Conservation (phyloP, 148 eudicot genomes). For the Fagopyrum homotropicum region DNA sequence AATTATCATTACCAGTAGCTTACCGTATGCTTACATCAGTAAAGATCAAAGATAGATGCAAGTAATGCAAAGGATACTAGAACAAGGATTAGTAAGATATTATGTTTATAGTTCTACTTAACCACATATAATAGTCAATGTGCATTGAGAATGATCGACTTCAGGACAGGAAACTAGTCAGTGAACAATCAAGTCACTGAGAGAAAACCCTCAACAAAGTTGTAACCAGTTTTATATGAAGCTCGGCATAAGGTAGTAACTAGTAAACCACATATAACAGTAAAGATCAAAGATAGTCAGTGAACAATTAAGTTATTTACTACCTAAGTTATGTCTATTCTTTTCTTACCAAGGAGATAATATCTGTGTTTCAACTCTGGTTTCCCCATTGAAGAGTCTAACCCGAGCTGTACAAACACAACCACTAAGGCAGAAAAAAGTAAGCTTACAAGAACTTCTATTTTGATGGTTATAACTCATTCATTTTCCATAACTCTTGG, state of each 20-base stretch:
- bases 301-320: neutral
- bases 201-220: neutral
- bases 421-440: neutral
- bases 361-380: slow-evolving; percentile 17
- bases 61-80: neutral
- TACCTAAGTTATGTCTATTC: neutral
- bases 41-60: neutral
- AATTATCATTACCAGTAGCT: neutral
- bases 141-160: slow-evolving; percentile 2
- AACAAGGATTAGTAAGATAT: neutral
- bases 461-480: neutral
- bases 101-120: neutral
- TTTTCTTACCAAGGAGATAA: neutral
- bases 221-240: neutral
- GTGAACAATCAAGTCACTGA: neutral
- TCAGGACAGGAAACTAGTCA: neutral
- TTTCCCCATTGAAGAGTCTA: slow-evolving; percentile 13
- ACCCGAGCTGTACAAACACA: slow-evolving; percentile 14
- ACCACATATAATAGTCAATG: neutral
- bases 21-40: neutral
- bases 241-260: neutral
- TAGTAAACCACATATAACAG: too few species aligned
- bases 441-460: neutral
- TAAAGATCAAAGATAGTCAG: too few species aligned
- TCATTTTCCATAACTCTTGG: neutral